Base-by-base conservation (phyloP, 495 filamentous ascomycete species). In the Amphirosellinia nigrospora region DNA sequence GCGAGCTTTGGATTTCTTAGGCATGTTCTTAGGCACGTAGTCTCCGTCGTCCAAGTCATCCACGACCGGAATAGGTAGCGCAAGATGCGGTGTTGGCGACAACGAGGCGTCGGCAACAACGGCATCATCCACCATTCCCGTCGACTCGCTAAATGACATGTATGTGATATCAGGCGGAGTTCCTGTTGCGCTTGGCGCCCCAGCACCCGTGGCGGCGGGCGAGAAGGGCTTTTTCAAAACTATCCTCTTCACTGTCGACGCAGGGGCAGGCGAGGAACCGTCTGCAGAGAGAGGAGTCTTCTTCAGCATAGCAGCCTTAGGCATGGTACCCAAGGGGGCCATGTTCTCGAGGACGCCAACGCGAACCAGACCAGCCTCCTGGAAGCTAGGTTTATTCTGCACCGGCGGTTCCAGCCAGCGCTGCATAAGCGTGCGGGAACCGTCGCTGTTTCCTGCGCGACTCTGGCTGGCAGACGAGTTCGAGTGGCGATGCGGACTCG, bases 321-420 rank as follows among this genome's bases (percentile, higher is more conserved):
- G 91, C 58, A 86, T 79, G 32, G 85, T 85, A 45, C 91, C 91
- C 5, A 94, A 79, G 34, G 91, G 87, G 48, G 85, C 86, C 91
- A 94, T 93, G 72, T 87, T 86, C 77, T 89, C 89, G 13, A 92
- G 79, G 6, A 92, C 89, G 60, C 89, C 89, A 71, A 88, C 83
- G 36, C 88, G 81, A 70, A 88, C 80, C 72, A 88, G 82, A 70
- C 85, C 89, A 21, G 83, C 85, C 66, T 95, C 93, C 78, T 87
- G 84, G 77, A 89, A 95, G 71, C 90, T 93, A 2, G 93, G 87
- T 70, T 91, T 89, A 34, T 83, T 80, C 71, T 89, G 86, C 45
- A 90, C 72, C 8, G 88, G 83, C 4, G 93, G 93, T 79, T 96
- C 93, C 53, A 86, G 78, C 93, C 93, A 95, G 53, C 83, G 81